Conservation (phyloP, 108 stramenopile genomes). For the Skeletonema marinoi region DNA sequence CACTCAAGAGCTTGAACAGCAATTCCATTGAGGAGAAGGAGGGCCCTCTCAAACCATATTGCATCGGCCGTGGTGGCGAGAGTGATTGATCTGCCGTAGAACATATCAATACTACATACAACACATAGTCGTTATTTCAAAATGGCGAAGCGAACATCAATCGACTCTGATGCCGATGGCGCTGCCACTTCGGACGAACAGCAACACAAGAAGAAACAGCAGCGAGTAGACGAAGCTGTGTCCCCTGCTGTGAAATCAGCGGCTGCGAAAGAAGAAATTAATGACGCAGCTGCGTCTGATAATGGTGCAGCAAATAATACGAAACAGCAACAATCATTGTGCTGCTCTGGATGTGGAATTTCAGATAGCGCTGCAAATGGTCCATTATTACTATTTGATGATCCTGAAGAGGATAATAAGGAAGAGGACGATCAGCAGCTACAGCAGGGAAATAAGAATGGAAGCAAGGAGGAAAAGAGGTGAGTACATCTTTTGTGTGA, state of each 20-base stretch:
- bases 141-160: not conserved
- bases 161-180: not conserved
- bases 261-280: not conserved
- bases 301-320: not conserved
- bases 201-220: not conserved
- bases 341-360: slow-evolving; percentile 38
- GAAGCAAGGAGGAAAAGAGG: slow-evolving; percentile 19
- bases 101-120: no score
- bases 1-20: no score
- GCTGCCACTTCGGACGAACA: not conserved
- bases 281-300: not conserved
- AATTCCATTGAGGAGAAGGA: no score
- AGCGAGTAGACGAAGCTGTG: not conserved
- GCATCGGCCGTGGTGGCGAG: no score
- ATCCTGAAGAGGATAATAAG: slow-evolving; percentile 39
- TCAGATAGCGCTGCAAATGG: slow-evolving; percentile 21
- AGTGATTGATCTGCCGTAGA: no score
- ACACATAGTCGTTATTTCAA: not conserved
- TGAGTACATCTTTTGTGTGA: not conserved
- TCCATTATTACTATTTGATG: slow-evolving; percentile 40
- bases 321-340: not conserved
- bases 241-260: not conserved
- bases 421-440: not conserved
- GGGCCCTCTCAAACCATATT: no score
- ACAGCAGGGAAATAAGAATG: not conserved